These are phyloP conservation scores for Myochromella boudieri DNA, from an alignment of 768 basidiomycete genomes.

Conservation along the genomic window DNA sequence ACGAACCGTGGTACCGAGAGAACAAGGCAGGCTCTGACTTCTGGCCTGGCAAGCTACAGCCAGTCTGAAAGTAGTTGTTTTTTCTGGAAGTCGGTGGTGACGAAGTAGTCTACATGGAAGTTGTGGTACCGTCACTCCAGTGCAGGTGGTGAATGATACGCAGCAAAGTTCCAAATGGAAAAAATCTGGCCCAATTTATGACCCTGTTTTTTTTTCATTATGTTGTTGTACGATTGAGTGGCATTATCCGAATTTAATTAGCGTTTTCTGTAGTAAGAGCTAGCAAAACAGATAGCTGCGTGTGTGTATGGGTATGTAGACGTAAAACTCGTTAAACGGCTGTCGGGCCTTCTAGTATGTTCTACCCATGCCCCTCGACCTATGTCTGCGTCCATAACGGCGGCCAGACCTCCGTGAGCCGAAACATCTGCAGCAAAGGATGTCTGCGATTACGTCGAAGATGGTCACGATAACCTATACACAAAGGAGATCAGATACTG, in stretches of 20 bases:
- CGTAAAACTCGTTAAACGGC: slow-evolving; percentile 30
- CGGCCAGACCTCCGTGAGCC: slow-evolving; percentile 31
- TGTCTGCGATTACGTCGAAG: slow-evolving; percentile 58
- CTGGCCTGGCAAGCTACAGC: slow-evolving; percentile 28
- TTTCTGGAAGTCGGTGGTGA: too few species aligned
- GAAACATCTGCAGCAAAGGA: slow-evolving; percentile 51
- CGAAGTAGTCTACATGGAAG: too few species aligned
- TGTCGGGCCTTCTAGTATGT: background rate
- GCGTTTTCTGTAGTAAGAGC: too few species aligned
- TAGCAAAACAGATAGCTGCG: too few species aligned
- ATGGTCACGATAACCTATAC: slow-evolving; percentile 63
- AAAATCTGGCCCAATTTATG: too few species aligned
- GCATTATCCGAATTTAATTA: too few species aligned
- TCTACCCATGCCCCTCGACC: slow-evolving; percentile 10
- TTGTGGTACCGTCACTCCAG: too few species aligned
- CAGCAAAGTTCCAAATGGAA: too few species aligned
- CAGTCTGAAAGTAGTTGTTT: too few species aligned
- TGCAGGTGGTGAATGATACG: too few species aligned
- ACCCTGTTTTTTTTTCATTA: too few species aligned
- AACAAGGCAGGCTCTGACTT: slow-evolving; percentile 34
- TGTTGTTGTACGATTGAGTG: too few species aligned
- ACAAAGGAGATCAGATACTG: background rate
- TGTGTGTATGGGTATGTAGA: slow-evolving; percentile 44
- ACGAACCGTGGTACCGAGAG: slow-evolving; percentile 47
- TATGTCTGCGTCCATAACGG: slow-evolving; percentile 19